A percentile compares a stretch with the other conserved stretches of the same genome.
Conservation (phyloP, 768 basidiomycete genomes). For the Lyophyllum decastes region DNA sequence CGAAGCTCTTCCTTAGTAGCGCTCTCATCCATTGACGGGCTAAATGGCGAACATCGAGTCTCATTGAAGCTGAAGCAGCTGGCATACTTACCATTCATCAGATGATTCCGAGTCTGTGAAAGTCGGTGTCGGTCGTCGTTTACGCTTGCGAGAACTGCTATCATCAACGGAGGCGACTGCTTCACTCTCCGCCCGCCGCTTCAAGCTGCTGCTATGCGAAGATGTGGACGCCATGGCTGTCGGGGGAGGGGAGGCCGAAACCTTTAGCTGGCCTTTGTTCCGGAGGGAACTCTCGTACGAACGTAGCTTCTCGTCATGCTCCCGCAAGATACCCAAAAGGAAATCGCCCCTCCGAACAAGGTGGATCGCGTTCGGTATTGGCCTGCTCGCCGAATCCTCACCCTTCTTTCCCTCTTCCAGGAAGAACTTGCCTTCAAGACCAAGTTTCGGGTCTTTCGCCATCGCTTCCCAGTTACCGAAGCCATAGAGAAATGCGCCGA, state of each 20-base stretch:
- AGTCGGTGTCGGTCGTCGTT: slow-evolving; percentile 93
- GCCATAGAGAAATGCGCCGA: slow-evolving; percentile 91
- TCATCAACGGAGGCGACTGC: slow-evolving; percentile 83
- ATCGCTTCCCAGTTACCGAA: slow-evolving; percentile 98
- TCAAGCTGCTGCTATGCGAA: slow-evolving; percentile 58
- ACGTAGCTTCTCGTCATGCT: slow-evolving; percentile 89
- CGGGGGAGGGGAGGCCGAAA: slow-evolving; percentile 76
- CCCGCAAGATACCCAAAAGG: slow-evolving; percentile 78
- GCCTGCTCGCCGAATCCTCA: slow-evolving; percentile 79
- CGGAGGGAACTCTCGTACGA: slow-evolving; percentile 83
- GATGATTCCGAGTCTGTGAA: slow-evolving; percentile 95
- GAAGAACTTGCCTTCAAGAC: slow-evolving; percentile 93
- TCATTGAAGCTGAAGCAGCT: neutral
- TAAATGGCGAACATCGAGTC: slow-evolving; percentile 29
- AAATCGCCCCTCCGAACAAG: slow-evolving; percentile 97
- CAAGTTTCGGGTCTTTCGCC: slow-evolving; percentile 82
- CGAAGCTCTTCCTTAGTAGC: slow-evolving; percentile 93
- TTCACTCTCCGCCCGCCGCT: slow-evolving; percentile 84
- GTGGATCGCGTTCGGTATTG: slow-evolving; percentile 97
- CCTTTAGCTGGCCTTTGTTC: slow-evolving; percentile 68
- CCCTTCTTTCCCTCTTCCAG: slow-evolving; percentile 97
- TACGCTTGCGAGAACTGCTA: slow-evolving; percentile 68
- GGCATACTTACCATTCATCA: slow-evolving; percentile 78
- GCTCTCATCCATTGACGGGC: slow-evolving; percentile 94
- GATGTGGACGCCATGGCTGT: slow-evolving; percentile 70